Conservation (phyloP, 176 grass and related monocot species). For the Puccinellia tenuiflora region DNA sequence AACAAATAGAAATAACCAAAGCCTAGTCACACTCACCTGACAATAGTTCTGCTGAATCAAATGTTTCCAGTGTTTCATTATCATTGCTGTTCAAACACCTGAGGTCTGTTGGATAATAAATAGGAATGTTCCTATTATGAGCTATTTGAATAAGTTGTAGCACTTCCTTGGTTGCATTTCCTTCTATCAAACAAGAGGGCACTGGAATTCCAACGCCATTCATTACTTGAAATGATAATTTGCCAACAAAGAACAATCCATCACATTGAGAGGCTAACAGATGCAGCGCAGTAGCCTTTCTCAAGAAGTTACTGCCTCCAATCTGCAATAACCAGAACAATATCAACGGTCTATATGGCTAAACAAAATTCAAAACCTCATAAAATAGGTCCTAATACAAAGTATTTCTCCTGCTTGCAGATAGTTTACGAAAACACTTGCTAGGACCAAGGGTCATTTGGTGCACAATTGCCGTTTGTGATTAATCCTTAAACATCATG, state of each 20-base stretch:
- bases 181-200: slow-evolving; percentile 49
- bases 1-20: neutral
- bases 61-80: slow-evolving; percentile 22
- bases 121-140: slow-evolving; percentile 50
- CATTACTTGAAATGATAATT: slow-evolving; percentile 92
- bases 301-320: slow-evolving; percentile 77
- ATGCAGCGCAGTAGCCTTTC: slow-evolving; percentile 60
- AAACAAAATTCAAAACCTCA: neutral
- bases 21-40: slow-evolving; percentile 38
- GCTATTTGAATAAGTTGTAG: slow-evolving; percentile 60
- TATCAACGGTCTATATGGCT: neutral
- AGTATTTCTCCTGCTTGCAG: neutral
- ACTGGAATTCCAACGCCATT: slow-evolving; percentile 57
- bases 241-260: slow-evolving; percentile 71
- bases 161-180: slow-evolving; percentile 43
- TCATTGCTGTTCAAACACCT: slow-evolving; percentile 49
- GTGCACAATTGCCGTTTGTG: neutral
- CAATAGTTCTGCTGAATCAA: slow-evolving; percentile 47
- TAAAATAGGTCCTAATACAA: slow-evolving; percentile 1
- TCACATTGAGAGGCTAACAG: slow-evolving; percentile 66
- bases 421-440: slow-evolving; percentile 13
- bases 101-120: slow-evolving; percentile 79
- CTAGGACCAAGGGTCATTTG: neutral
- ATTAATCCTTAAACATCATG: slow-evolving; percentile 10
- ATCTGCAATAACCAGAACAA: slow-evolving; percentile 61